Evolutionary conservation across 495 filamentous ascomycete species (phyloP), one percentile per base, ranked within the genome.

Genomic region (Lentithecium fluviatile): DNA sequence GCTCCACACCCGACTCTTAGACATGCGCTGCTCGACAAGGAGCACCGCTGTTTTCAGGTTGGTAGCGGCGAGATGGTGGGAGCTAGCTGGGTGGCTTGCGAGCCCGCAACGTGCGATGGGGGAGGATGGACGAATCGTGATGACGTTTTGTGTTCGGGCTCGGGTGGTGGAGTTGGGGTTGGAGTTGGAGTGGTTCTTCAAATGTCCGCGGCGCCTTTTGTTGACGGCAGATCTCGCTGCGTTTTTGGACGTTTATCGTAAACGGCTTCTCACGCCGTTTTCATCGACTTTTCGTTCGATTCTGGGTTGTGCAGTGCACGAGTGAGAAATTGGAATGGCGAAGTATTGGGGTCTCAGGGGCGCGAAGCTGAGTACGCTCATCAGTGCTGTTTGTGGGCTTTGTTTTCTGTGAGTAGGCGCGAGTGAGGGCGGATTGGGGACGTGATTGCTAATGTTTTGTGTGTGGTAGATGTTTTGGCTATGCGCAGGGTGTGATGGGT

Each of bases 401-500:
- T 53, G 50, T 32, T 53, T 53, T 23, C 20, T 53, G 50, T 53
- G 38, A 53, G 50, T 11, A 51, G 19, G 6, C 15, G n/a, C n/a
- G n/a, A 19, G 34, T 21, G 7, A 12, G 6, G 17, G 7, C 10
- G 50, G 15, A 38, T 10, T 7, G 15, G 32, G 12, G 7, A 6
- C 7, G 17, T 15, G 7, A 12, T 37, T 51, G 21, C 47, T 51
- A 23, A 51, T 23, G 12, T 6, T 5, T 24, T n/a, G n/a, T n/a
- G n/a, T n/a, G n/a, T 51, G 4, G 7, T 6, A 53, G 50, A 53
- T 53, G 50, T 23, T 53, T 53, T 38, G 50, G 50, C 13, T 53
- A 53, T 21, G 50, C 50, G 25, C 50, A 53, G 38, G 50, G 50
- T 37, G 50, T 53, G 26, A 12, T 53, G 50, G 50, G 50, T 15